Evolutionary conservation across 1,284 basidiomycete species (phyloP).

Genomic region (Tilletia indica): DNA sequence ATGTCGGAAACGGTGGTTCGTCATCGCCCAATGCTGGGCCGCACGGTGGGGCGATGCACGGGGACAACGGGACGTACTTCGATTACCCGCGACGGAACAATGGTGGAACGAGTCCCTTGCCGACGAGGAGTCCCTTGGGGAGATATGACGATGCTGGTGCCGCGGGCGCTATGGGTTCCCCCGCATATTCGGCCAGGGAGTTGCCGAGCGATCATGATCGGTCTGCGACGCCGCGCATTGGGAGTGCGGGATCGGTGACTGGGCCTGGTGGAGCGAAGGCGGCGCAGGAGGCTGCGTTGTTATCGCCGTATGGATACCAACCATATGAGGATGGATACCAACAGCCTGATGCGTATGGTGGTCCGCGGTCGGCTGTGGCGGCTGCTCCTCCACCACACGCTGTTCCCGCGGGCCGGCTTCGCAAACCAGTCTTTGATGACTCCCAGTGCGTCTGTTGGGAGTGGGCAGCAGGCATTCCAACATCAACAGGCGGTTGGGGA

Average conservation of each 20-base stretch:
- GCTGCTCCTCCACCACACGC: background rate
- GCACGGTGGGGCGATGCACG: conserved; percentile 20
- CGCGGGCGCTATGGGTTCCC: background rate
- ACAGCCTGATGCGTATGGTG: conserved; percentile 13
- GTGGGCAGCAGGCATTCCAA: too few species aligned
- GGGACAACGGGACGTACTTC: conserved; percentile 26
- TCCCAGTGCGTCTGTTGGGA: background rate
- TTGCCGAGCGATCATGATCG: background rate
- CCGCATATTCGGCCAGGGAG: background rate
- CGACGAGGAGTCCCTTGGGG: conserved; percentile 14
- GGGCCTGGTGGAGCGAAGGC: background rate
- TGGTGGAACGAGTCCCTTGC: conserved; percentile 2
- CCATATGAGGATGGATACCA: conserved; percentile 16
- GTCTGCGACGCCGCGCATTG: background rate
- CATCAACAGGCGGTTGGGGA: too few species aligned
- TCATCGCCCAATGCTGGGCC: background rate
- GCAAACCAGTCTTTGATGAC: too few species aligned
- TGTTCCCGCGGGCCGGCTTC: too few species aligned
- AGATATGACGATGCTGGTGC: conserved; percentile 8
- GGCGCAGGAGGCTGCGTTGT: background rate
- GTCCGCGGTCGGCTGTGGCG: background rate
- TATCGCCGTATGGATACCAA: conserved; percentile 12
- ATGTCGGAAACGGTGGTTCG: conserved; percentile 24
- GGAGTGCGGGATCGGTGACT: background rate
- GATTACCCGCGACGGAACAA: conserved; percentile 30